Evolutionary conservation across 768 basidiomycete species (phyloP), one percentile per base, ranked within the genome.

Genomic region (Dentipellis sp.): DNA sequence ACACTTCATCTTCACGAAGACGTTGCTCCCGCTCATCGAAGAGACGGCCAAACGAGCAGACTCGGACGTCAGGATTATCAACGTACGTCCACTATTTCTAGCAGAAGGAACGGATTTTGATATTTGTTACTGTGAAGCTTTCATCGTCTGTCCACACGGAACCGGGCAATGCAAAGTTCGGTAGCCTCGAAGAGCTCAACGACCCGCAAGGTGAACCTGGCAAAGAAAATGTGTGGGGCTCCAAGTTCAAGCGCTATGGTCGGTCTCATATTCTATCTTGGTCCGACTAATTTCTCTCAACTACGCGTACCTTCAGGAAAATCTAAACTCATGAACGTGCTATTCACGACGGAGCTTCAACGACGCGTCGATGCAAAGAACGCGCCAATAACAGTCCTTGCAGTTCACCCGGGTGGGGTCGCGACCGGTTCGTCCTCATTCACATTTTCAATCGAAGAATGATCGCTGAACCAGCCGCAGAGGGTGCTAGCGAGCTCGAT

Each of bases 61-160:
- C 16, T 59, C 68, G 2, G 71, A 71, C 38, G 69, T 71, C n/a
- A 66, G 71, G 8, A 62, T 73, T 21, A 63, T 72, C 10, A 58
- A 54, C 14, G 70, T 70, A 35, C 19, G 65, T 45, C 16, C n/a
- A 29, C 29, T 3, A 6, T 29, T 29, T 29, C 29, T 29, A 6
- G 3, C 29, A n/a, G 29, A 29, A 29, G 29, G 6, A 29, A 29
- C 6, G 6, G 29, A 29, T 3, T 3, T 29, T 6, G 29, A 29
- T 29, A 6, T 6, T 6, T 6, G 6, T 29, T 29, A 29, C 6
- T 6, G 1, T 16, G 22, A 10, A 49, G 48, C 10, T 49, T 8
- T 29, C 48, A 3, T 49, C 48, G 14, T 7, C 7, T 2, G 5
- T 7, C 9, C 29, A 49, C 14, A 10, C 19, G 14, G 21, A 14